Evolutionary conservation across 768 basidiomycete species (phyloP).

Genomic region (Coprinellus micaceus): DNA sequence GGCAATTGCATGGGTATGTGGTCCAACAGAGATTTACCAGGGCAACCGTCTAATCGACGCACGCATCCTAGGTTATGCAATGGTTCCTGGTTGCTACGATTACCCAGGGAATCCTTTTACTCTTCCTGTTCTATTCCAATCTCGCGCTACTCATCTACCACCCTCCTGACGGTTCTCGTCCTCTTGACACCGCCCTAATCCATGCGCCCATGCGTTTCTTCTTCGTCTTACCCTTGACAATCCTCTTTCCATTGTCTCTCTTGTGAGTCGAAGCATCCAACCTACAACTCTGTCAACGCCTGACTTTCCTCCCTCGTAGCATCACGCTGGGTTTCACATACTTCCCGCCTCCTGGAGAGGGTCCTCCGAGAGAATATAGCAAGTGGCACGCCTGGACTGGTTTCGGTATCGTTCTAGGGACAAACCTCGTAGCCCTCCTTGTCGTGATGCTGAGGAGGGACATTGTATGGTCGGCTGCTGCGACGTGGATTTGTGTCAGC

Average conservation of each 20-base stretch:
- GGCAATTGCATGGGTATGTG: slow-evolving; percentile 70
- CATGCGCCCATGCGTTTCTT: slow-evolving; percentile 85
- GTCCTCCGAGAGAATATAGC: slow-evolving; percentile 49
- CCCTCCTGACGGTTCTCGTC: slow-evolving; percentile 51
- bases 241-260: slow-evolving; percentile 57
- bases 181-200: slow-evolving; percentile 77
- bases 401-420: slow-evolving; percentile 61
- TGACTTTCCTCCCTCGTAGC: slow-evolving; percentile 30
- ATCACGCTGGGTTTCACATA: slow-evolving; percentile 67
- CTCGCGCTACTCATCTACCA: slow-evolving; percentile 74
- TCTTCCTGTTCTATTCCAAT: slow-evolving; percentile 77
- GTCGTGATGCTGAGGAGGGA: slow-evolving; percentile 58
- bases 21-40: not conserved
- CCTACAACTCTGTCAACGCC: not conserved
- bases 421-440: slow-evolving; percentile 57
- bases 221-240: slow-evolving; percentile 46
- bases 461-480: slow-evolving; percentile 71
- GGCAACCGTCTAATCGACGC: not conserved
- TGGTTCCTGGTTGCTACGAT: slow-evolving; percentile 77
- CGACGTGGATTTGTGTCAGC: slow-evolving; percentile 69
- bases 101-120: slow-evolving; percentile 63
- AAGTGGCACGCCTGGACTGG: slow-evolving; percentile 67
- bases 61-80: slow-evolving; percentile 53
- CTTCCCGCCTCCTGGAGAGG: slow-evolving; percentile 38
- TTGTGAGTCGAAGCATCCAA: slow-evolving; percentile 42